A percentile compares a stretch with the other conserved stretches of the same genome.
Conservation (phyloP, 345 rosid species). For the Rhizophora apiculata region DNA sequence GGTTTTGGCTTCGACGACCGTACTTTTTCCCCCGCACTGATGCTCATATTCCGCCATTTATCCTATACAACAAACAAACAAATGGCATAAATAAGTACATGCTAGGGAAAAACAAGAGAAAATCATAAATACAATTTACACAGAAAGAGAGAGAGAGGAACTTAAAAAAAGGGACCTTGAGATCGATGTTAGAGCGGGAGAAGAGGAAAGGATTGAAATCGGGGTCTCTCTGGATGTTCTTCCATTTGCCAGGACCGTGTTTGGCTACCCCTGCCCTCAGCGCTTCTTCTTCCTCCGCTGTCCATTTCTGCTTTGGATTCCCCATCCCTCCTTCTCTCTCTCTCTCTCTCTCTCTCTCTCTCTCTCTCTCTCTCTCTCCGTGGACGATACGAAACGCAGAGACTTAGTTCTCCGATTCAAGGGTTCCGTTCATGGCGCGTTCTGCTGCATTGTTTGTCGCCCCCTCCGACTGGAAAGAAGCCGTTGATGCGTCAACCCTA, state of each 20-base stretch:
- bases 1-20: slow-evolving; percentile 48
- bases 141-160: background rate
- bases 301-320: slow-evolving; percentile 73
- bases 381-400: background rate
- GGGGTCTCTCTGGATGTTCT: slow-evolving; percentile 58
- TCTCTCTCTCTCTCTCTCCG: background rate
- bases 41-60: slow-evolving; percentile 89
- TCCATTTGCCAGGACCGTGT: slow-evolving; percentile 80
- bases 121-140: background rate
- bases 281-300: slow-evolving; percentile 72
- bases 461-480: no score
- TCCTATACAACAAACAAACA: slow-evolving; percentile 42
- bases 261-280: slow-evolving; percentile 63
- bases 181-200: slow-evolving; percentile 72
- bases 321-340: slow-evolving; percentile 34
- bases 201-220: slow-evolving; percentile 51
- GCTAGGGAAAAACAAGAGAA: background rate
- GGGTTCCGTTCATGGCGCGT: no score
- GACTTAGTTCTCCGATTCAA: no score
- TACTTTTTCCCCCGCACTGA: slow-evolving; percentile 60
- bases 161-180: slow-evolving; percentile 51
- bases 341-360: background rate
- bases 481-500: background rate
- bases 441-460: no score
- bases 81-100: background rate